Percentiles rank a stretch among this genome's conserved stretches.
phyloP scores from a whole-genome alignment of 2,329 filamentous ascomycete genomes.

The Lasiodiplodia sp. region DNA sequence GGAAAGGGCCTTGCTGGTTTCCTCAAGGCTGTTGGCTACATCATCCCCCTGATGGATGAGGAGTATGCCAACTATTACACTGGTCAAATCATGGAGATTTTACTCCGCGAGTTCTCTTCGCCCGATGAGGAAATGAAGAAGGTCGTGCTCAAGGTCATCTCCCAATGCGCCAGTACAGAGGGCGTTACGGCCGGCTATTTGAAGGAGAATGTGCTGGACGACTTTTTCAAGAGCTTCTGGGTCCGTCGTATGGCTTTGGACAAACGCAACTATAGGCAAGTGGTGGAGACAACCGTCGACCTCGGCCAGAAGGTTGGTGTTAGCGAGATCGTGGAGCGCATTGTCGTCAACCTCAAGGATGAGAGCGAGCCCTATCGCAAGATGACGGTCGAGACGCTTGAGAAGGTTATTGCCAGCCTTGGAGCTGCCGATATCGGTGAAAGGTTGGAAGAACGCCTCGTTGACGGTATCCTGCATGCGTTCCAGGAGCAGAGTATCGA shows the following conservation, averaged over 20 bases:
- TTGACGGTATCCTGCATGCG: slow-evolving; percentile 92
- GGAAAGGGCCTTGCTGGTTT: slow-evolving; percentile 96
- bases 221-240: slow-evolving; percentile 99
- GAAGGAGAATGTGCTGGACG: slow-evolving; percentile 91
- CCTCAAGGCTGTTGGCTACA: slow-evolving; percentile 95
- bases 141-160: slow-evolving; percentile 96
- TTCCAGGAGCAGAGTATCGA: slow-evolving; percentile 99
- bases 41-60: slow-evolving; percentile 99
- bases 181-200: slow-evolving; percentile 94
- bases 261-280: slow-evolving; percentile 96
- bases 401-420: slow-evolving; percentile 92
- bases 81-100: slow-evolving; percentile 97
- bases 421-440: slow-evolving; percentile 94
- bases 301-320: slow-evolving; percentile 98
- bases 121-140: slow-evolving; percentile 99
- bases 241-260: slow-evolving; percentile 95
- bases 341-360: slow-evolving; percentile 96
- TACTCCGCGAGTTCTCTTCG: slow-evolving; percentile 93
- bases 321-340: slow-evolving; percentile 89
- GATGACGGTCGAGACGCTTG: slow-evolving; percentile 98
- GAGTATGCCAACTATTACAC: slow-evolving; percentile 99
- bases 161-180: slow-evolving; percentile 91
- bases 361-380: slow-evolving; percentile 98
- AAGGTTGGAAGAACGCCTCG: slow-evolving; percentile 88
- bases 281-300: slow-evolving; percentile 97